Conservation (phyloP, 2,329 filamentous ascomycete genomes). For the Cladophialophora exuberans region DNA sequence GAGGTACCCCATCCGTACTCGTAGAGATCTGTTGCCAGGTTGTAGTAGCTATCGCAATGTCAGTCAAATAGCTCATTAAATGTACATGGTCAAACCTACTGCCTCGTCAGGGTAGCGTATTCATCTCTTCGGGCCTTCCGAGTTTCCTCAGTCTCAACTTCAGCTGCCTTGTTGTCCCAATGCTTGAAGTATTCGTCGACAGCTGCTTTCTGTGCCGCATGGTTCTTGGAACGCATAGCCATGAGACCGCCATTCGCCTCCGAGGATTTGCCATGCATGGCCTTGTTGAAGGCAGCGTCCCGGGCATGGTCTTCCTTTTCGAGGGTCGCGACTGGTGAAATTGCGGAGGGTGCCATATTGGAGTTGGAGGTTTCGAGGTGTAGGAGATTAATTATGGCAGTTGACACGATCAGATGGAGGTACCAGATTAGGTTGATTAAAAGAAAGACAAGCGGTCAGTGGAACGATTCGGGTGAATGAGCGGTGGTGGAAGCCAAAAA, state of each 20-base stretch:
- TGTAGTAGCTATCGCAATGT: conserved; percentile 74
- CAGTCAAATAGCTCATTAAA: conserved; percentile 8
- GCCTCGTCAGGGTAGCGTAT: conserved; percentile 90
- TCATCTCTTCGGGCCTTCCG: conserved; percentile 82
- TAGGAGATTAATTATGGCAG: not conserved
- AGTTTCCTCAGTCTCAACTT: conserved; percentile 78
- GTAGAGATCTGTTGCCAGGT: conserved; percentile 93
- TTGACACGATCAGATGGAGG: not conserved
- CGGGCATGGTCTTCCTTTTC: conserved; percentile 82
- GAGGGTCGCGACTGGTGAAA: conserved; percentile 51
- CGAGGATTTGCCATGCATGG: conserved; percentile 76
- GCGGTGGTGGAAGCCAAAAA: not conserved
- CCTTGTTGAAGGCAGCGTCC: conserved; percentile 90
- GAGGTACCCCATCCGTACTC: conserved; percentile 96
- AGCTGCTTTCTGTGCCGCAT: conserved; percentile 75
- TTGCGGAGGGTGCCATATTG: conserved; percentile 53
- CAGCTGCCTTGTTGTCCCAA: conserved; percentile 82
- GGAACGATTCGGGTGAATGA: conserved; percentile 8
- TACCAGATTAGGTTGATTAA: no score
- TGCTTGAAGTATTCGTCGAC: conserved; percentile 95
- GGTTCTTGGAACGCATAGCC: conserved; percentile 82
- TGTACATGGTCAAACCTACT: conserved; percentile 62
- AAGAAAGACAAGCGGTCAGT: conserved; percentile 18
- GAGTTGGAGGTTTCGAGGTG: not conserved
- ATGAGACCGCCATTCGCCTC: conserved; percentile 72